Evolutionary conservation across 2,329 filamentous ascomycete genomes (phyloP).

Genomic region (Chalaropsis thielavioides): DNA sequence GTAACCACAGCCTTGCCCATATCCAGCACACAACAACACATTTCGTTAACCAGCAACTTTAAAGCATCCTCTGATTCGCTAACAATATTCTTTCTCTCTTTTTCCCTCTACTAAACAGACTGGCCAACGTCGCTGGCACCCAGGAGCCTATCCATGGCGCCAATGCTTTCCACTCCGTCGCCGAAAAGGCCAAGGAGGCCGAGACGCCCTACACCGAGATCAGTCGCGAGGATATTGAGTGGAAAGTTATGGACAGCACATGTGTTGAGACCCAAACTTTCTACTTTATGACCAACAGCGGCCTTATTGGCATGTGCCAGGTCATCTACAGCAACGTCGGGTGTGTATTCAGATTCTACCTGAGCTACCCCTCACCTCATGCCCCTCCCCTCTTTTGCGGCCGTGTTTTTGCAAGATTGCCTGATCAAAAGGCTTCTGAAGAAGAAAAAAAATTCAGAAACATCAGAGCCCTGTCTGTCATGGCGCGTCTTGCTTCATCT

Average conservation of each 20-base stretch:
- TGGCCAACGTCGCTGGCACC: conserved; percentile 77
- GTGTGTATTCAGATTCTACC: conserved; percentile 37
- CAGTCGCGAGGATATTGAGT: conserved; percentile 64
- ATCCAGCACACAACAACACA: neutral
- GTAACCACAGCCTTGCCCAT: neutral
- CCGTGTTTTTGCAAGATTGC: conserved; percentile 2
- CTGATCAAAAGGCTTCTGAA: neutral
- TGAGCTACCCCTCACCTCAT: conserved; percentile 7
- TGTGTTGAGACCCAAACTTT: conserved; percentile 91
- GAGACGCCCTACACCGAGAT: conserved; percentile 68
- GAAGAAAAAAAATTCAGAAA: conserved; percentile 1
- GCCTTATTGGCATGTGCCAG: conserved; percentile 65
- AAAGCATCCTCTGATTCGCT: neutral
- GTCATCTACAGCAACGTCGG: conserved; percentile 96
- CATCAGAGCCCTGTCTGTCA: conserved; percentile 2
- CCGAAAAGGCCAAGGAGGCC: conserved; percentile 60
- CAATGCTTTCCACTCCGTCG: conserved; percentile 71
- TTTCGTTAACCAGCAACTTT: neutral
- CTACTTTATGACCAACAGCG: conserved; percentile 71
- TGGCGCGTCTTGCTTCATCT: neutral
- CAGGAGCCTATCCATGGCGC: conserved; percentile 94
- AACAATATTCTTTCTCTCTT: conserved; percentile 1
- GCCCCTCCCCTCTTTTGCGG: conserved; percentile 19
- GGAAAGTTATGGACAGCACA: conserved; percentile 67
- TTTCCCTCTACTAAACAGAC: conserved; percentile 28